Percentiles rank a stretch among this genome's conserved stretches.
Conservation (phyloP, 805 yeast genomes). For the Dipodascopsis uninucleata region DNA sequence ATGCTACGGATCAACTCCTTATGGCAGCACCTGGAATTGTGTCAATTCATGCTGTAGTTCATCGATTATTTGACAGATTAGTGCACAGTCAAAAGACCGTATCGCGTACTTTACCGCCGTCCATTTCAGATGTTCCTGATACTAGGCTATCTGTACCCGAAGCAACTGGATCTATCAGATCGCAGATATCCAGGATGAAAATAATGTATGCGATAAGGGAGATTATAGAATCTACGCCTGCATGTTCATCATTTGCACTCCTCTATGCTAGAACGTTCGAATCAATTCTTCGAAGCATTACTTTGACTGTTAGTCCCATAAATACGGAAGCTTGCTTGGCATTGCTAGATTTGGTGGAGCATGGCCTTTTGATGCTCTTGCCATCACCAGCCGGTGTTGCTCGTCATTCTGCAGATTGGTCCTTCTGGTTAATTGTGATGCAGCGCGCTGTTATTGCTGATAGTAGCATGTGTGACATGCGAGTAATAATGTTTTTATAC, state of each 20-base stretch:
- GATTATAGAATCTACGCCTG: constrained; percentile 34
- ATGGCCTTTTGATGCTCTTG: constrained; percentile 36
- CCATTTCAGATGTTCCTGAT: constrained; percentile 6
- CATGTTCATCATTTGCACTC: constrained; percentile 34
- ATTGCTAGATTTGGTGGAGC: constrained; percentile 42
- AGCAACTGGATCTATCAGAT: neutral
- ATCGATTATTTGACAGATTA: constrained; percentile 28
- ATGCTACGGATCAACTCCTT: constrained; percentile 25
- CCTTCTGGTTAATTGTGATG: constrained; percentile 66
- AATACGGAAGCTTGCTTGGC: constrained; percentile 39
- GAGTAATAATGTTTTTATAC: constrained; percentile 62
- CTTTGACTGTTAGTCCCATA: constrained; percentile 34
- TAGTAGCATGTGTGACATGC: constrained; percentile 58
- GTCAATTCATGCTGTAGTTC: constrained; percentile 31
- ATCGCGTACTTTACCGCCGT: constrained; percentile 1
- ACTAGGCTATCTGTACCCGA: constrained; percentile 11
- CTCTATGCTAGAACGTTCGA: constrained; percentile 39
- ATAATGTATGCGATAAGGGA: constrained; percentile 38
- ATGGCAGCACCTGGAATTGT: constrained; percentile 36
- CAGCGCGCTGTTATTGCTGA: constrained; percentile 59
- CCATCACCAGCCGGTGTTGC: constrained; percentile 29
- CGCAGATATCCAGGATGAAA: constrained; percentile 28
- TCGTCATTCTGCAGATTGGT: constrained; percentile 54
- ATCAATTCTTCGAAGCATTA: constrained; percentile 36
- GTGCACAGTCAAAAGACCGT: constrained; percentile 10